Percentiles rank a stretch among this genome's conserved stretches.
phyloP scores from a whole-genome alignment of 202 grass and related monocot species.

The Brachypodium distachyon region DNA sequence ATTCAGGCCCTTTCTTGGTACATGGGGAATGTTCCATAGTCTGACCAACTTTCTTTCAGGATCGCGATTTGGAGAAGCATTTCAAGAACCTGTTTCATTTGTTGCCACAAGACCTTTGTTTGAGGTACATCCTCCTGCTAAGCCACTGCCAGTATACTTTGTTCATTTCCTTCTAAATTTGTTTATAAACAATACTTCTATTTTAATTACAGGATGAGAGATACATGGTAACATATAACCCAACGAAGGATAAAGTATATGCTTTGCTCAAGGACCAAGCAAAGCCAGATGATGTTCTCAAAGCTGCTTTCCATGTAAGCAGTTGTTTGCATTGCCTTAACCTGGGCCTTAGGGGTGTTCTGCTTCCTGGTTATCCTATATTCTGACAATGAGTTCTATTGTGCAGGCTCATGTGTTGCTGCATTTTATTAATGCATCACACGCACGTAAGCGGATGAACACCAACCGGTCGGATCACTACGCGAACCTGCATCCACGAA shows the following conservation, averaged over 20 bases:
- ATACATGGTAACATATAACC: slow-evolving; percentile 97
- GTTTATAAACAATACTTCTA: not conserved
- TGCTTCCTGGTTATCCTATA: not conserved
- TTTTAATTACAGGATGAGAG: slow-evolving; percentile 64
- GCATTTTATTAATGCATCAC: slow-evolving; percentile 77
- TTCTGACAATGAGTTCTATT: slow-evolving; percentile 4
- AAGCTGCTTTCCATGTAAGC: slow-evolving; percentile 94
- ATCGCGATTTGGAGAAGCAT: slow-evolving; percentile 88
- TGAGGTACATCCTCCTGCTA: slow-evolving; percentile 39
- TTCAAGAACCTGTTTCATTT: slow-evolving; percentile 93
- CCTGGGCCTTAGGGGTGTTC: not conserved
- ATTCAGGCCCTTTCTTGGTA: not conserved
- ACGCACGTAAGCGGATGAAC: slow-evolving; percentile 32
- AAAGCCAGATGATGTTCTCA: slow-evolving; percentile 93
- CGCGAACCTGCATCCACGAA: slow-evolving; percentile 29
- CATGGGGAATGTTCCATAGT: not conserved
- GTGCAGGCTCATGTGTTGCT: slow-evolving; percentile 85
- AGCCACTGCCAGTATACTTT: not conserved
- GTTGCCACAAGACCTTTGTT: slow-evolving; percentile 69
- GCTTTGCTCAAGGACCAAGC: slow-evolving; percentile 98
- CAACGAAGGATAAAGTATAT: slow-evolving; percentile 95
- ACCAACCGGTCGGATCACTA: slow-evolving; percentile 32
- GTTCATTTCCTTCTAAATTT: not conserved
- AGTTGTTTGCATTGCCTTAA: slow-evolving; percentile 16
- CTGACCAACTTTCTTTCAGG: slow-evolving; percentile 38